These are phyloP conservation scores for Pisolithus tinctorius DNA, from an alignment of 768 basidiomycete species.

Conservation along the genomic window DNA sequence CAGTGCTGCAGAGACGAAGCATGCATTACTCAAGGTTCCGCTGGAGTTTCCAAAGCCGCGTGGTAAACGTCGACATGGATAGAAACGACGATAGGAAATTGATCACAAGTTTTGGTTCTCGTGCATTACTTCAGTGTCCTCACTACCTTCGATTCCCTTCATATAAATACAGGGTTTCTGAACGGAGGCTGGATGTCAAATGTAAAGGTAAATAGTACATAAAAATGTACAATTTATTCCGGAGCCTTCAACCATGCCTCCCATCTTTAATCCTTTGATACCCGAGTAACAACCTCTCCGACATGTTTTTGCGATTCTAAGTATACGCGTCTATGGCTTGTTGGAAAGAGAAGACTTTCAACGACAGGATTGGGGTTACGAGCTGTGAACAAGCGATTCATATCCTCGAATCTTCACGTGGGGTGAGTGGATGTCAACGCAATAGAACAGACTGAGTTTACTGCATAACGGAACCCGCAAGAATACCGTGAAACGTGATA, in stretches of 20 bases:
- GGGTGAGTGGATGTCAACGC: background rate
- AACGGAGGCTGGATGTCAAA: no score
- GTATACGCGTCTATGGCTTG: slow-evolving; percentile 47
- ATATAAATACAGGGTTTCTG: no score
- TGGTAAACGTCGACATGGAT: slow-evolving; percentile 23
- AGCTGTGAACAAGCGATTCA: slow-evolving; percentile 11
- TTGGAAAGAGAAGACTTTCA: slow-evolving; percentile 53
- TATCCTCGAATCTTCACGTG: slow-evolving; percentile 30
- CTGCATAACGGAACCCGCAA: slow-evolving; percentile 53
- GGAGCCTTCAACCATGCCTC: no score
- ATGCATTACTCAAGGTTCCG: slow-evolving; percentile 70
- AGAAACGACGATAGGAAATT: background rate
- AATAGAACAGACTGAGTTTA: slow-evolving; percentile 21
- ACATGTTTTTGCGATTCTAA: slow-evolving; percentile 35
- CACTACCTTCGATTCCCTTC: no score
- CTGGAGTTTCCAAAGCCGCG: slow-evolving; percentile 73
- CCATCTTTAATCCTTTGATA: no score
- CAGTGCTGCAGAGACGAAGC: slow-evolving; percentile 54
- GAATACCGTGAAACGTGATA: slow-evolving; percentile 43
- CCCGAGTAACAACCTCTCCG: no score
- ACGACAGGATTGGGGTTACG: slow-evolving; percentile 44
- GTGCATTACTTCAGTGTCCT: background rate
- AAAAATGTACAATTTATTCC: no score
- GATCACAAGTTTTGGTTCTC: background rate
- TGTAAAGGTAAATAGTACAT: no score